These are phyloP conservation scores for Pyrenochaeta sp. DNA, from an alignment of 2,329 filamentous ascomycete genomes.

Conservation along the genomic window DNA sequence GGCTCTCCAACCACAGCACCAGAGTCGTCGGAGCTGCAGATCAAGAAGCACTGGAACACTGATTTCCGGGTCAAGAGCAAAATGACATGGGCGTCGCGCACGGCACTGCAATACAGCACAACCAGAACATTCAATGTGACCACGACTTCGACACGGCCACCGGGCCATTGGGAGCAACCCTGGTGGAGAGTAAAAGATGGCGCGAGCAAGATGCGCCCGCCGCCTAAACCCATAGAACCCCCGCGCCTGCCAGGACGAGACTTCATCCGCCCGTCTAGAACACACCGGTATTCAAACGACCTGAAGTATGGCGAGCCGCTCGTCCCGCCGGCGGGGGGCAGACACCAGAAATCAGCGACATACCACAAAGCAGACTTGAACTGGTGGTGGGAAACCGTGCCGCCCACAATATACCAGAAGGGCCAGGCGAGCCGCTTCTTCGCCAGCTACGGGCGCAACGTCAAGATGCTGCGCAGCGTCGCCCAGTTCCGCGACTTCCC, in stretches of 20 bases:
- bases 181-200: no score
- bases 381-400: conserved; percentile 44
- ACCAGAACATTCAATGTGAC: conserved; percentile 1
- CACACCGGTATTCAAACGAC: no score
- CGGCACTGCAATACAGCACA: neutral
- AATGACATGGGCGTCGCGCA: neutral
- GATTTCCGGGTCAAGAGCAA: conserved; percentile 3
- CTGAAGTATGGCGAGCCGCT: no score
- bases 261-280: no score
- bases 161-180: no score
- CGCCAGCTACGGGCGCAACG: conserved; percentile 40
- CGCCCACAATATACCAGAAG: conserved; percentile 45
- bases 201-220: neutral
- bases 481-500: conserved; percentile 67
- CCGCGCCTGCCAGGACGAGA: neutral
- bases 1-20: neutral
- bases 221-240: neutral
- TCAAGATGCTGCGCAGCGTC: conserved; percentile 66
- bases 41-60: conserved; percentile 13
- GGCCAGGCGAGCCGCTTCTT: conserved; percentile 55
- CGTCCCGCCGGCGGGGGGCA: no score
- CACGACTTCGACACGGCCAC: neutral
- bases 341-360: no score
- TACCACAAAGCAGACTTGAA: conserved; percentile 29
- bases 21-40: conserved; percentile 5